Evolutionary conservation across 1,139 yeast genomes (phyloP).

Genomic region (Debaryomycetaceae sp.): DNA sequence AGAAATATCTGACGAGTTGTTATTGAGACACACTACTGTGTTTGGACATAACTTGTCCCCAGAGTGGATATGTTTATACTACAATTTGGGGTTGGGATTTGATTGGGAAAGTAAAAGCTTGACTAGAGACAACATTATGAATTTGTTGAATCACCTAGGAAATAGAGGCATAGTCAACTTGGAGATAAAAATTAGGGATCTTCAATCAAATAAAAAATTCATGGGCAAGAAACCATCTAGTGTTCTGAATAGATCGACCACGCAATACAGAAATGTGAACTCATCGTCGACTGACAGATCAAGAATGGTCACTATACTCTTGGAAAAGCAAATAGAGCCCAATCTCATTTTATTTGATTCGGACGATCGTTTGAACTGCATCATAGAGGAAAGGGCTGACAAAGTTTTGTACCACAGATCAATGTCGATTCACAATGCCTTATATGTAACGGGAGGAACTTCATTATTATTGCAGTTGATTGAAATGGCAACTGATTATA

Average conservation of each 20-base stretch:
- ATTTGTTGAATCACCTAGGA: slow-evolving; percentile 29
- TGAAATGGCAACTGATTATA: slow-evolving; percentile 19
- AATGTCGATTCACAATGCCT: slow-evolving; percentile 26
- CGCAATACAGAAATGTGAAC: not conserved
- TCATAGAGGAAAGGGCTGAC: slow-evolving; percentile 14
- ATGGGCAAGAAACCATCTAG: slow-evolving; percentile 4
- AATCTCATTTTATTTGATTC: slow-evolving; percentile 32
- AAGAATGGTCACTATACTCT: slow-evolving; percentile 19
- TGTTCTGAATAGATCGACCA: not conserved
- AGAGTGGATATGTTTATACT: slow-evolving; percentile 40
- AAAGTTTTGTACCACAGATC: slow-evolving; percentile 21
- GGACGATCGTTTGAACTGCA: slow-evolving; percentile 15
- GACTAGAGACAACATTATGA: slow-evolving; percentile 25
- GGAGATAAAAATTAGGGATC: slow-evolving; percentile 20
- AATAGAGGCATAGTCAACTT: slow-evolving; percentile 24
- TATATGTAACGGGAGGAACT: slow-evolving; percentile 38
- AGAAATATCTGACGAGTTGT: slow-evolving; percentile 21
- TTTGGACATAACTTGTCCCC: slow-evolving; percentile 24
- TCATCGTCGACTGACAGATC: slow-evolving; percentile 13
- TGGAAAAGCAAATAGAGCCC: slow-evolving; percentile 17
- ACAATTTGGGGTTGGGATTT: slow-evolving; percentile 35
- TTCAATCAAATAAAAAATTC: slow-evolving; percentile 12
- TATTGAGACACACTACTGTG: slow-evolving; percentile 31
- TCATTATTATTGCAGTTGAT: slow-evolving; percentile 28
- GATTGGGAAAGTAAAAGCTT: slow-evolving; percentile 39